These are phyloP conservation scores for Liriodendron chinense DNA, from an alignment of 164 flowering plant genomes.

Conservation along the genomic window DNA sequence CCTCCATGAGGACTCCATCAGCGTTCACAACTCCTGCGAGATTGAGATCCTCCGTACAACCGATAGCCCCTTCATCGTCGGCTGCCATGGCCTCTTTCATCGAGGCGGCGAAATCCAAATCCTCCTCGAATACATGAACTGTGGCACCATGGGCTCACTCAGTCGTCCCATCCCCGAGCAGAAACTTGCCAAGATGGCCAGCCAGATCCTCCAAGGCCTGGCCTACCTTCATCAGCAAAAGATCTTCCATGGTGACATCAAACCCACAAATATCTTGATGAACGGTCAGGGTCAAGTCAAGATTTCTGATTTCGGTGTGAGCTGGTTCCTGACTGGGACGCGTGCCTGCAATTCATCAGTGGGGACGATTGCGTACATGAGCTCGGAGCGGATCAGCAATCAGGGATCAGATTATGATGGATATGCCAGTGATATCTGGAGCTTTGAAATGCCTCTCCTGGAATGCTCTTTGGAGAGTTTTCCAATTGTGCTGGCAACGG, in stretches of 20 bases:
- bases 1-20: slow-evolving; percentile 67
- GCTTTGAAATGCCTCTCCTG: too few relatives aligned
- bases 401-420: slow-evolving; percentile 77
- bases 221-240: too few relatives aligned
- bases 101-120: slow-evolving; percentile 80
- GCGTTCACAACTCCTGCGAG: slow-evolving; percentile 86
- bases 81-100: slow-evolving; percentile 73
- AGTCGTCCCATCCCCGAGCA: too few relatives aligned
- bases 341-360: slow-evolving; percentile 81
- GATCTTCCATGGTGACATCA: too few relatives aligned
- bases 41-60: slow-evolving; percentile 78
- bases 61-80: slow-evolving; percentile 65
- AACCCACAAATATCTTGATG: slow-evolving; percentile 72
- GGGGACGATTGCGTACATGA: slow-evolving; percentile 90
- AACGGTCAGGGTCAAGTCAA: slow-evolving; percentile 54
- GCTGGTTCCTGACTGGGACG: slow-evolving; percentile 59
- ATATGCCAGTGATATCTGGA: too few relatives aligned
- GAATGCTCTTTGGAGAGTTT: too few relatives aligned
- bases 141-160: slow-evolving; percentile 82
- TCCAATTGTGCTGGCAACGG: too few relatives aligned
- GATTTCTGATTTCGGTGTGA: slow-evolving; percentile 82
- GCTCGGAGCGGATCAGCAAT: slow-evolving; percentile 80
- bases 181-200: too few relatives aligned
- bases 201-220: too few relatives aligned
- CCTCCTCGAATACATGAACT: slow-evolving; percentile 77